Evolutionary conservation across 345 rosid species (phyloP), one percentile per base, ranked within the genome.

Genomic region (Eucalyptus fibrosa): DNA sequence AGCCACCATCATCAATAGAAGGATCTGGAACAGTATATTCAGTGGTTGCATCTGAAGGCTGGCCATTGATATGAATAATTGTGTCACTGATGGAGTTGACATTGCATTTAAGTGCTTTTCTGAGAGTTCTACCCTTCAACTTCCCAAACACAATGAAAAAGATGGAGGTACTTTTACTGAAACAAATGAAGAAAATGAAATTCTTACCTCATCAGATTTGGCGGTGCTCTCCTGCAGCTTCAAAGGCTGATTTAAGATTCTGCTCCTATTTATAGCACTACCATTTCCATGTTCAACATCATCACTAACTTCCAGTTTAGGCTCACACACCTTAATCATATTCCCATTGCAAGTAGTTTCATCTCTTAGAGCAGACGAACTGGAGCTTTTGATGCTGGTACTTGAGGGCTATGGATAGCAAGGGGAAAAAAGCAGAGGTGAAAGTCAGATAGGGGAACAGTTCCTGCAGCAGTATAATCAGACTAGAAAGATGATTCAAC

Each of bases 221-320:
- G 55, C 53, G 81, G 28, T 47, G 77, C 67, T 91, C 83, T 80
- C 89, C 86, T 26, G 34, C 12, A 89, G 87, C 44, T 88, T 91
- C 80, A 87, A 32, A 26, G 93, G 85, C 87, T 93, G 90, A 93
- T 90, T 90, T 83, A 72, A 77, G 89, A 90, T 89, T 88, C 87
- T 82, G 86, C 82, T 69, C 60, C 37, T 69, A 28, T 69, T 53
- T 67, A 40, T 88, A 67, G 32, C 69, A 24, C 42, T 24, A 9
- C 59, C 40, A 34, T 28, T 24, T 65, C 82, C 56, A 24, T 67
- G 44, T 47, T 50, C 40, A 72, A 88, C 89, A 89, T 91, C 93
- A 50, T 89, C 91, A 77, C 59, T 83, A 59, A 62, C 53, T 69
- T 56, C 90, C 89, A 90, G 77, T 53, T 91, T 90, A 59, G 91